Percentiles rank a stretch among this genome's conserved stretches.
phyloP scores from a whole-genome alignment of 2,329 filamentous ascomycete species.

The Venturiaceae sp. region DNA sequence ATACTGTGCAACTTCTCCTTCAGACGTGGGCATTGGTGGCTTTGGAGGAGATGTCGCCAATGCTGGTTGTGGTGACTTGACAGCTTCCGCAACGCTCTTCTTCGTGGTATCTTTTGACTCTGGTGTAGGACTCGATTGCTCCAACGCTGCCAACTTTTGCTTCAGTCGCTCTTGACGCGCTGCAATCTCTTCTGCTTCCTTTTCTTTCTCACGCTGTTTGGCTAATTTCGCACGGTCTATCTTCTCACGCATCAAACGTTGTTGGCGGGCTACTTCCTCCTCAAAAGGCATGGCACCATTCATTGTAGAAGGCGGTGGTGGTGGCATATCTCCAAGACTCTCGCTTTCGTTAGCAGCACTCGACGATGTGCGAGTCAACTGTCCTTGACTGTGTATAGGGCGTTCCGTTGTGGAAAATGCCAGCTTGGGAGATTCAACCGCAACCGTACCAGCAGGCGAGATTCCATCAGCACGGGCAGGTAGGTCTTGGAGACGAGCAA shows the following conservation, averaged over 20 bases:
- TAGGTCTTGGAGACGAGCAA: constrained; percentile 35
- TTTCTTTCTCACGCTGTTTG: constrained; percentile 51
- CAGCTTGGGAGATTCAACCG: constrained; percentile 2
- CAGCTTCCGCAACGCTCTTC: constrained; percentile 24
- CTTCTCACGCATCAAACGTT: constrained; percentile 60
- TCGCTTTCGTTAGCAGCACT: not conserved
- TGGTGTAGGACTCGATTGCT: constrained; percentile 34
- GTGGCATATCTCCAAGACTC: not conserved
- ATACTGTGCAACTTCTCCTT: constrained; percentile 48
- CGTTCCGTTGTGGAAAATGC: constrained; percentile 1
- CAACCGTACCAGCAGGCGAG: not conserved
- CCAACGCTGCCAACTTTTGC: constrained; percentile 62
- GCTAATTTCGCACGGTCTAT: constrained; percentile 60
- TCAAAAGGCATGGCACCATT: constrained; percentile 37
- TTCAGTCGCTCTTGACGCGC: constrained; percentile 61
- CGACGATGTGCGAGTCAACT: not conserved
- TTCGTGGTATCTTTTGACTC: constrained; percentile 25
- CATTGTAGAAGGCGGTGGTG: not conserved
- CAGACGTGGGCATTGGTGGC: constrained; percentile 46
- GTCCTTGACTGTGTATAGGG: not conserved
- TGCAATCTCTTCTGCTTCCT: constrained; percentile 64
- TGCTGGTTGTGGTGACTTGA: constrained; percentile 27
- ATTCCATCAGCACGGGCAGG: constrained; percentile 8
- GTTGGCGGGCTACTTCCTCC: constrained; percentile 54
- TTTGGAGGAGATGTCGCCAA: constrained; percentile 40